phyloP scores from a whole-genome alignment of 2,329 filamentous ascomycete genomes.

The Fusarium stilboides region DNA sequence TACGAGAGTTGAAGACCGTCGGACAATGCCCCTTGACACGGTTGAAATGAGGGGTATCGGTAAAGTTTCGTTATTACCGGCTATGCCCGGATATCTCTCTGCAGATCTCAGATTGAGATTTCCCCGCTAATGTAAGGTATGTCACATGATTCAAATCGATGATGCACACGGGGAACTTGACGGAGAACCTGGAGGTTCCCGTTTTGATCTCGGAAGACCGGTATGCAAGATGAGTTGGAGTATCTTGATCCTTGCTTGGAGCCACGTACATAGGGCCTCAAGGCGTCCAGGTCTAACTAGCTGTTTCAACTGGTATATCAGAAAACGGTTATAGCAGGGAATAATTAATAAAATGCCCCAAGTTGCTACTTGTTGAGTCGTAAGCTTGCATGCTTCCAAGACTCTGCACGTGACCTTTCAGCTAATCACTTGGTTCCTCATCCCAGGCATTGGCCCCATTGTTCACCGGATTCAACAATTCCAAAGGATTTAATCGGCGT shows the following conservation, averaged over 20 bases:
- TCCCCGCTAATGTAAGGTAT: constrained; percentile 4
- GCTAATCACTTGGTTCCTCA: not conserved
- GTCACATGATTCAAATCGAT: not conserved
- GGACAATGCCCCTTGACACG: not conserved
- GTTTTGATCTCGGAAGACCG: too few species aligned
- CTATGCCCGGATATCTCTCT: constrained; percentile 34
- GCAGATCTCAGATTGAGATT: constrained; percentile 35
- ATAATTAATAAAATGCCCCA: too few species aligned
- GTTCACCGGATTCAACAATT: not conserved
- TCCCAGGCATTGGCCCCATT: not conserved
- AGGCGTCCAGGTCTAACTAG: too few species aligned
- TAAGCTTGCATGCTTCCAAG: too few species aligned
- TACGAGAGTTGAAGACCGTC: not conserved
- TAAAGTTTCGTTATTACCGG: constrained; percentile 9
- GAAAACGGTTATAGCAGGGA: too few species aligned
- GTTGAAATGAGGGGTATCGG: constrained; percentile 12
- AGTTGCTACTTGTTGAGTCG: too few species aligned
- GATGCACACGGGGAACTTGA: constrained; percentile 8
- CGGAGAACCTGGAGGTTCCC: not conserved
- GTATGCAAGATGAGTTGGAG: too few species aligned
- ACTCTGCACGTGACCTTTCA: not conserved
- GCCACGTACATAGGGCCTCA: too few species aligned
- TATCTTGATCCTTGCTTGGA: too few species aligned
- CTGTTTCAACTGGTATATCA: too few species aligned
- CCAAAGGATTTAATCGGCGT: not conserved